These are phyloP conservation scores for Dicorynia guianensis DNA, from an alignment of 306 rosid genomes.

Conservation along the genomic window DNA sequence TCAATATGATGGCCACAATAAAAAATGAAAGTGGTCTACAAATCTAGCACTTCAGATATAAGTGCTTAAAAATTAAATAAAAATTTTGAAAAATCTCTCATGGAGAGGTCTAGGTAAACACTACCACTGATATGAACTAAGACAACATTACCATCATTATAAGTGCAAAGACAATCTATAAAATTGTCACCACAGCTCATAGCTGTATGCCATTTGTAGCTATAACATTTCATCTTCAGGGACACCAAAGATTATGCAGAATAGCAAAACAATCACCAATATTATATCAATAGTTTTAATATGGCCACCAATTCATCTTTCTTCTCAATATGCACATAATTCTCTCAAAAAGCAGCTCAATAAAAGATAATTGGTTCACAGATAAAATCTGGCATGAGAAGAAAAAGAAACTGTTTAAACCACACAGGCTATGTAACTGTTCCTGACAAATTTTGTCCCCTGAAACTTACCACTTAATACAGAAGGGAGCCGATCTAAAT, in stretches of 20 bases:
- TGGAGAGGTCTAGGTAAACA: neutral
- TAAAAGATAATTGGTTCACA: slow-evolving; percentile 11
- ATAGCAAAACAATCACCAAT: neutral
- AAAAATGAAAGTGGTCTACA: neutral
- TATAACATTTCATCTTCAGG: neutral
- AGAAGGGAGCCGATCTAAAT: slow-evolving; percentile 74
- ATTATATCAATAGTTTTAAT: neutral
- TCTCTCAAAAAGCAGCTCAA: slow-evolving; percentile 2
- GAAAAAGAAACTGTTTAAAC: neutral
- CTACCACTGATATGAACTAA: neutral
- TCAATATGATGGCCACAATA: neutral
- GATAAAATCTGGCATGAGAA: neutral
- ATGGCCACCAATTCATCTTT: slow-evolving; percentile 20
- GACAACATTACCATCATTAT: neutral
- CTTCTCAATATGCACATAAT: slow-evolving; percentile 25
- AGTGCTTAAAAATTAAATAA: slow-evolving; percentile 1
- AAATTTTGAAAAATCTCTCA: neutral
- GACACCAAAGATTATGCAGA: slow-evolving; percentile 18
- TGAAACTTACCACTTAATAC: slow-evolving; percentile 64
- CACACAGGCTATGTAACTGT: slow-evolving; percentile 8
- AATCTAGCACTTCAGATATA: neutral
- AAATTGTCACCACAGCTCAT: neutral
- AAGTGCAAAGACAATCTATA: slow-evolving; percentile 5
- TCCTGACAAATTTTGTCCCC: neutral
- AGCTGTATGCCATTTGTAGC: slow-evolving; percentile 15